Evolutionary conservation across 768 basidiomycete genomes (phyloP), one percentile per base, ranked within the genome.

Genomic region (Dendrothele bispora): DNA sequence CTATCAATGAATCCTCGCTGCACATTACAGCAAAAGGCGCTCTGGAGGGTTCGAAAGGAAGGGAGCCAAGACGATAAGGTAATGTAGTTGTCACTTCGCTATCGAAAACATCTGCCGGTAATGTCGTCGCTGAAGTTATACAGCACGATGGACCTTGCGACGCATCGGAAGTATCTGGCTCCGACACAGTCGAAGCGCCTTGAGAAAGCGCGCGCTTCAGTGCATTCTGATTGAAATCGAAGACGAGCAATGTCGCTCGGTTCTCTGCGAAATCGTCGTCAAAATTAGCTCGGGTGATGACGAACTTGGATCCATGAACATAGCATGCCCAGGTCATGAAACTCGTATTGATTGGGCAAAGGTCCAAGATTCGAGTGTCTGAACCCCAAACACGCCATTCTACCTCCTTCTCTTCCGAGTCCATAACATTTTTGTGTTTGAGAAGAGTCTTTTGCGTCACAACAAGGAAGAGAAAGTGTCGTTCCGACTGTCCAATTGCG

Each of bases 311-410:
- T 18, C 80, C 82, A 54, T 70, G 72, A 17, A 82, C 73, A 53
- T 79, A 80, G 63, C 82, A 84, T 7, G 80, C 78, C 81, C 82
- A 84, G n/a, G 69, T 59, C 21, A 59, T 52, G 11, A 75, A 73
- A 28, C 62, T 66, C 18, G 62, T 70, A 29, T 62, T 60, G 49
- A 51, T 47, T 34, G 18, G 44, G 8, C 63, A 59, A 6, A 62
- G 61, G 25, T 48, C 48, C 28, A 77, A 54, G 54, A 82, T 58
- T 22, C 80, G 74, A 7, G 76, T 74, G 3, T 69, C 71, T 6
- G 75, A 74, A 12, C 79, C 82, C 82, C 82, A 84, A 21, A 66
- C 64, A 2, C 66, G 52, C 82, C 82, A 84, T 27, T 58, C 49
- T 50, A 74, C 55, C n/a, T 59, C 49, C 27, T 50, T 59, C 15